phyloP scores from a whole-genome alignment of 192 early-diverging fungal species.

The Obelidium mucronatum region DNA sequence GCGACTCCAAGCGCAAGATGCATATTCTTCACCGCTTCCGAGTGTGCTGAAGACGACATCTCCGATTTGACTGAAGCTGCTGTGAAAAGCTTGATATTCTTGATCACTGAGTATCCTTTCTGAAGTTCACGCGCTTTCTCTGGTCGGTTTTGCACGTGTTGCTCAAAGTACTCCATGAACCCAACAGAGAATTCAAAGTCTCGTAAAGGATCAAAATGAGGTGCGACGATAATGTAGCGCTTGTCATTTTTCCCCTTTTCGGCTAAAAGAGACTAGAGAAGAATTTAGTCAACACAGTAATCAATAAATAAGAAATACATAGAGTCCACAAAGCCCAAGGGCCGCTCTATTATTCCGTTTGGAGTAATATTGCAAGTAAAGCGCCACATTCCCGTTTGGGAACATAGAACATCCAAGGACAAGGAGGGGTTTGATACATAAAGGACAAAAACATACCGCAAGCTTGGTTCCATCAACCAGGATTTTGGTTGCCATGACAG shows the following conservation, averaged over 20 bases:
- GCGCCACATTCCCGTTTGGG: no score
- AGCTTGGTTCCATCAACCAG: not conserved
- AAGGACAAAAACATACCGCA: not conserved
- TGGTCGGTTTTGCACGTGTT: not conserved
- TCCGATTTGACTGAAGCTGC: not conserved
- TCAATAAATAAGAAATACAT: no score
- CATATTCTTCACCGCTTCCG: not conserved
- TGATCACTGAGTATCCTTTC: not conserved
- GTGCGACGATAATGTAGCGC: not conserved
- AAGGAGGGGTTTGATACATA: no score
- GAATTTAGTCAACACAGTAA: not conserved
- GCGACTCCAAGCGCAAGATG: not conserved
- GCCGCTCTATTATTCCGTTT: no score
- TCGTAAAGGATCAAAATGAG: not conserved
- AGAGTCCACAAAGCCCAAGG: no score
- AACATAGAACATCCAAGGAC: no score
- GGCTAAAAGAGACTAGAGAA: not conserved
- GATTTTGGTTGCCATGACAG: not conserved
- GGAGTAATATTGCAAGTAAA: no score
- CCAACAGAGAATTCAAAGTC: not conserved
- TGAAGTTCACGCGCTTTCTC: not conserved
- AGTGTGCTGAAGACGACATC: not conserved
- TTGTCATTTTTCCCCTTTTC: not conserved
- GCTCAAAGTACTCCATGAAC: not conserved
- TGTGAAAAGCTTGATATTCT: not conserved